Evolutionary conservation across 2,329 filamentous ascomycete genomes (phyloP).

Genomic region (Penicillium palitans): DNA sequence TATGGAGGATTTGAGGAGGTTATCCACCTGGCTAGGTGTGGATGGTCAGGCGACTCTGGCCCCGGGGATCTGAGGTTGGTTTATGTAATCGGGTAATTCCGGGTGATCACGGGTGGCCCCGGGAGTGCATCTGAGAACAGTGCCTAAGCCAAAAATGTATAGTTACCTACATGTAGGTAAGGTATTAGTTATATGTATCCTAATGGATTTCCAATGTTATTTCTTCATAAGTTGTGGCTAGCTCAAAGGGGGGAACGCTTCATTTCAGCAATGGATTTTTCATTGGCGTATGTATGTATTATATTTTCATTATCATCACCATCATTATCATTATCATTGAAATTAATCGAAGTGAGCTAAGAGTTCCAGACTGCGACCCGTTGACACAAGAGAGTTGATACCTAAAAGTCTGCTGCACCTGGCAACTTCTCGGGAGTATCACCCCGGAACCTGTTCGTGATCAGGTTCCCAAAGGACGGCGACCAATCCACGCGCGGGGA

Average conservation of each 20-base stretch:
- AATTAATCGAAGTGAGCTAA: neutral
- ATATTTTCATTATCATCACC: neutral
- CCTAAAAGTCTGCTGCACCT: constrained; percentile 26
- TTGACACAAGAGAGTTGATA: neutral
- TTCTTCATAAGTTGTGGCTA: neutral
- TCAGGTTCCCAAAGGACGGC: constrained; percentile 39
- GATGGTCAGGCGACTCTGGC: no score
- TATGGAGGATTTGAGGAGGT: neutral
- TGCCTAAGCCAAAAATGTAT: no score
- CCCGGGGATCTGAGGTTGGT: neutral
- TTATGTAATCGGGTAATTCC: neutral
- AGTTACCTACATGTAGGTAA: no score
- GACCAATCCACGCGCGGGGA: constrained; percentile 42
- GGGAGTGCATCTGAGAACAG: neutral
- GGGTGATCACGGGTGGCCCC: neutral
- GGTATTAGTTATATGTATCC: no score
- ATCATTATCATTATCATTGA: neutral
- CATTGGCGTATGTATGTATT: neutral
- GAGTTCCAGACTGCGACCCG: neutral
- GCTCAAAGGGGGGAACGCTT: no score
- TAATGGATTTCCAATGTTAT: no score
- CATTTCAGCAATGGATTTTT: no score
- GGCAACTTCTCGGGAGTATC: constrained; percentile 32
- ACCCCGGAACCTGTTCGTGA: constrained; percentile 25
- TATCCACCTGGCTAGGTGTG: neutral